Evolutionary conservation across 169 alveolate species (phyloP), one percentile per base, ranked within the genome.

Genomic region (Eimeria praecox): DNA sequence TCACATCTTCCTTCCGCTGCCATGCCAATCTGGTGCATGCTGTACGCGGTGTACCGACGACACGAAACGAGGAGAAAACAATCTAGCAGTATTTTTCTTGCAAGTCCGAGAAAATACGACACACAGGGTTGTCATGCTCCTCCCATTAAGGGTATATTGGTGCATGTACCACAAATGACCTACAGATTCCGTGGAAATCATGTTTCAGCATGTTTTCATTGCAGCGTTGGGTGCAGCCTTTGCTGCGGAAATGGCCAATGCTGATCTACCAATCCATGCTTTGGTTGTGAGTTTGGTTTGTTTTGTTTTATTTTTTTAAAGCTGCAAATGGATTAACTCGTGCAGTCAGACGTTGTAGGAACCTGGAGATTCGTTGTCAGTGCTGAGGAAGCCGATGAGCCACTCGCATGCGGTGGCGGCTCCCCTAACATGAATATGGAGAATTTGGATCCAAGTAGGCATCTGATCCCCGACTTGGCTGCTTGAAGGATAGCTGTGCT

Each of bases 231-330:
- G 35, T 0, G 91, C 75, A 2, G 91, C 91, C 3, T 30, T 83
- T 33, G 46, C 75, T 46, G 42, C 75, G n/a, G 30, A 83, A 14
- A 9, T 8, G 78, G 96, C 62, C 49, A 64, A 56, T 64, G 96
- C 95, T 18, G 96, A 95, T 33, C 95, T 95, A 6, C 96, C 96
- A 0, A 95, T 95, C 56, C 96, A 95, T 71, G 96, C 94, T 4
- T 44, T 95, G n/a, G 27, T 75, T 69, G 96, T 95, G 73, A 33
- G 94, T 40, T 56, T n/a, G 35, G 0, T 16, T 46, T 14, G 1
- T 33, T 35, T 42, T 16, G 6, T 54, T 10, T 56, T 56, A 27
- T 1, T 35, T 20, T 38, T 0, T 56, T 64, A 20, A 8, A 14
- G 3, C 56, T 86, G 52, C 24, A 30, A 64, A 27, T 5, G 56